A percentile compares a stretch with the other conserved stretches of the same genome.
Conservation (phyloP, 2,329 filamentous ascomycete species). For the Epichloe elymi region DNA sequence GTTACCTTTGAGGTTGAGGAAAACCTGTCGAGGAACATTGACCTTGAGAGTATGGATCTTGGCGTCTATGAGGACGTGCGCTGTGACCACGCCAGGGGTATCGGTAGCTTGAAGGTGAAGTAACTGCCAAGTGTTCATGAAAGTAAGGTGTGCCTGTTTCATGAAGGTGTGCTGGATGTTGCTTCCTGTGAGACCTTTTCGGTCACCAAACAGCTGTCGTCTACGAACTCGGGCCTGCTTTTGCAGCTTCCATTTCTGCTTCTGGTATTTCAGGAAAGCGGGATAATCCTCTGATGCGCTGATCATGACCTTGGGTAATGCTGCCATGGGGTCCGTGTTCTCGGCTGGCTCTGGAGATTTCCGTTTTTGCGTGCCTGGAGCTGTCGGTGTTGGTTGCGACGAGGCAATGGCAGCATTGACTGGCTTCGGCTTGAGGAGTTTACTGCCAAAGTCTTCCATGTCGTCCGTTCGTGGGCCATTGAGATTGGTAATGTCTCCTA, state of each 20-base stretch:
- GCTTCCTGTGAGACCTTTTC: constrained; percentile 35
- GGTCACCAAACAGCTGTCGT: constrained; percentile 86
- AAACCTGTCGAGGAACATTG: constrained; percentile 78
- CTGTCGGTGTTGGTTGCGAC: constrained; percentile 34
- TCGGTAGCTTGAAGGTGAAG: constrained; percentile 76
- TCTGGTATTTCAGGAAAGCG: constrained; percentile 85
- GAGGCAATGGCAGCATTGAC: constrained; percentile 40
- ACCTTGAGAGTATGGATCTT: constrained; percentile 84
- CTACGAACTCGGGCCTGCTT: constrained; percentile 76
- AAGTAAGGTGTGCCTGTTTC: constrained; percentile 81
- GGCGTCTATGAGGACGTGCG: constrained; percentile 83
- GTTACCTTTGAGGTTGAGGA: constrained; percentile 78
- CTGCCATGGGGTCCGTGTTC: constrained; percentile 64
- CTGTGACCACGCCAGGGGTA: constrained; percentile 72
- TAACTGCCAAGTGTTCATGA: constrained; percentile 89
- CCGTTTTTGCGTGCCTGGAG: constrained; percentile 43
- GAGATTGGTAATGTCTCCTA: constrained; percentile 61
- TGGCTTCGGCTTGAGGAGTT: constrained; percentile 52
- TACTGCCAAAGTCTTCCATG: constrained; percentile 69
- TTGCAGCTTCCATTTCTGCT: constrained; percentile 98
- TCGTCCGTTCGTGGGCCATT: constrained; percentile 45
- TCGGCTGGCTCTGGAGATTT: constrained; percentile 59
- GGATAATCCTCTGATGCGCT: constrained; percentile 74
- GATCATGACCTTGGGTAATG: constrained; percentile 73
- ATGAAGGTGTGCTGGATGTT: constrained; percentile 63